Evolutionary conservation across 2,329 filamentous ascomycete genomes (phyloP), one percentile per base, ranked within the genome.

Genomic region (Colletotrichum sp.): DNA sequence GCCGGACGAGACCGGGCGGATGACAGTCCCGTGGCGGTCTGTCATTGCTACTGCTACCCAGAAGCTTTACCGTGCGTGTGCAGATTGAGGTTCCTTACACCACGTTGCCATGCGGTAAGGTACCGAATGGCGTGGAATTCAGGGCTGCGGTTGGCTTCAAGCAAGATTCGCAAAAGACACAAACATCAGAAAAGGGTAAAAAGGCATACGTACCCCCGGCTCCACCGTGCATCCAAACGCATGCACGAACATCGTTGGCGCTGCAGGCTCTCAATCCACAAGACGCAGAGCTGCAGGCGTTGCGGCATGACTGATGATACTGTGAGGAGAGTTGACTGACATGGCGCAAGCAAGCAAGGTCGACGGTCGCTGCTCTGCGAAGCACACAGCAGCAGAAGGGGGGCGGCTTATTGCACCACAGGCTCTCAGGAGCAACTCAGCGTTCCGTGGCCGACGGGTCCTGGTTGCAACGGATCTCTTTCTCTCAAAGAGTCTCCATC

Each of bases 141-240:
- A 48, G 52, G 63, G 28, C 69, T 58, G 65, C 63, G 62, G 73
- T 68, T 75, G 69, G 73, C 63, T 71, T 67, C 70, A 52, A 72
- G 30, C 73, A 73, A 68, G 69, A 68, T 75, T 75, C 43, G 62
- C 38, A 56, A 28, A 74, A 61, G 43, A 62, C 59, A 28, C 56
- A 63, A 32, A 67, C 65, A 73, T 26, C 73, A 72, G 55, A 75
- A 75, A 75, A 71, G 73, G 73, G 73, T 73, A 75, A 75, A 68
- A 32, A 75, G 73, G 73, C 73, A 75, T 75, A 75, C 73, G 73
- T 75, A 75, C 73, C 69, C 73, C 73, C 69, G 63, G 73, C 36
- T 69, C 73, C 64, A 64, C 73, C 69, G 59, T 73, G 73, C 69
- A 74, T 71, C 43, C 48, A 65, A 64, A 65, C 52, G 66, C 61